Evolutionary conservation across 2,329 filamentous ascomycete genomes (phyloP).

Genomic region (Tricladium varicosporioides): DNA sequence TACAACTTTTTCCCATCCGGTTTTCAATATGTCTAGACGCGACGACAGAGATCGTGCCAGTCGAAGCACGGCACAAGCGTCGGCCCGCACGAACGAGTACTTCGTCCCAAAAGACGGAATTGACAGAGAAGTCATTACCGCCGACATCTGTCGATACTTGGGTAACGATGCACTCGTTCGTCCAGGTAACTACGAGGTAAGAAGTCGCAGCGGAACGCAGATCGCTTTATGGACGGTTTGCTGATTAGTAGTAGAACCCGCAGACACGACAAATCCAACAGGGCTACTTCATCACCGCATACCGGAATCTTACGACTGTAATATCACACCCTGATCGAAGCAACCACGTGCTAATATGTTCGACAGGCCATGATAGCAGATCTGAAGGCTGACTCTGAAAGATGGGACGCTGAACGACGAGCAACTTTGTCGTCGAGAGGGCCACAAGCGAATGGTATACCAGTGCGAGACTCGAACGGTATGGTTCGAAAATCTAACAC

Average conservation of each 20-base stretch:
- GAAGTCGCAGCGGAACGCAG: constrained; percentile 28
- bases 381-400: constrained; percentile 50
- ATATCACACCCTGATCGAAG: constrained; percentile 25
- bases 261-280: constrained; percentile 58
- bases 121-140: constrained; percentile 79
- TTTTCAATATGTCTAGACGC: constrained; percentile 26
- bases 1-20: constrained; percentile 30
- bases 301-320: constrained; percentile 76
- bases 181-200: constrained; percentile 71
- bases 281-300: constrained; percentile 77
- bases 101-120: constrained; percentile 79
- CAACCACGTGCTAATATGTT: constrained; percentile 17
- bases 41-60: constrained; percentile 28
- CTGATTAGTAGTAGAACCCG: constrained; percentile 43
- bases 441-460: constrained; percentile 36
- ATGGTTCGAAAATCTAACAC: constrained; percentile 36
- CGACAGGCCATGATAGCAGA: constrained; percentile 53
- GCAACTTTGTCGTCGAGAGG: constrained; percentile 25
- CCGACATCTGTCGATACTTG: constrained; percentile 80
- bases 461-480: constrained; percentile 31
- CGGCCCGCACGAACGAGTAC: constrained; percentile 68
- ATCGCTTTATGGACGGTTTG: too few relatives aligned
- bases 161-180: constrained; percentile 79
- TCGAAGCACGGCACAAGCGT: constrained; percentile 35
- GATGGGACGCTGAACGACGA: constrained; percentile 42